These are phyloP conservation scores for Colletotrichum sp. DNA, from an alignment of 2,329 filamentous ascomycete species.

Conservation along the genomic window DNA sequence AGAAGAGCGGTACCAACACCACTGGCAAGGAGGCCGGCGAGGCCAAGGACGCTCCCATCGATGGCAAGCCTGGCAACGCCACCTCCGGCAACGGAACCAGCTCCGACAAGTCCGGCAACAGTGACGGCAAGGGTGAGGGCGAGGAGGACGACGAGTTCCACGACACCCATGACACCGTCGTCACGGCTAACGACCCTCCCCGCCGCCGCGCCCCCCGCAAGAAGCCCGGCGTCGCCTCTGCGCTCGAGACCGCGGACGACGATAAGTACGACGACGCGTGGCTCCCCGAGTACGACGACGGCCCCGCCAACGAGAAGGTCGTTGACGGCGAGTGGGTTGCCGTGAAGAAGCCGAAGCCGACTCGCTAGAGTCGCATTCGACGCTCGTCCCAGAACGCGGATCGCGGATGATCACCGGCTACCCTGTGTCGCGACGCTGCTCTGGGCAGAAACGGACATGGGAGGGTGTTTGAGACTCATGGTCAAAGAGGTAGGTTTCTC, in stretches of 20 bases:
- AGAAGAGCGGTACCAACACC: background rate
- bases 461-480: background rate
- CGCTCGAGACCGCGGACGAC: slow-evolving; percentile 10
- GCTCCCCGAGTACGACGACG: slow-evolving; percentile 3
- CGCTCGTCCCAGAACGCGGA: background rate
- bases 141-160: background rate
- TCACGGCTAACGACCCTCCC: background rate
- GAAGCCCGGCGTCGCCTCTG: background rate
- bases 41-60: background rate
- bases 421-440: background rate
- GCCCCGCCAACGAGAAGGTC: background rate
- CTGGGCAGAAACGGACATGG: background rate
- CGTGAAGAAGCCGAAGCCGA: background rate
- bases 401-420: background rate
- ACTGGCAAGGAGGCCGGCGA: background rate
- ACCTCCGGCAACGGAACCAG: background rate
- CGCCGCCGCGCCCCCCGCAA: background rate
- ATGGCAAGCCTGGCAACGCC: background rate
- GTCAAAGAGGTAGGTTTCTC: background rate
- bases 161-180: background rate
- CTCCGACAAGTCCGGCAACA: background rate
- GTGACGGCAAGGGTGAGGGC: background rate
- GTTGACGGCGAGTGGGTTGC: background rate
- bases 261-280: slow-evolving; percentile 16
- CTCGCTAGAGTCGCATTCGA: background rate